These are phyloP conservation scores for Tetrahymena malaccensis DNA, from an alignment of 73 alveolate genomes.

Conservation along the genomic window DNA sequence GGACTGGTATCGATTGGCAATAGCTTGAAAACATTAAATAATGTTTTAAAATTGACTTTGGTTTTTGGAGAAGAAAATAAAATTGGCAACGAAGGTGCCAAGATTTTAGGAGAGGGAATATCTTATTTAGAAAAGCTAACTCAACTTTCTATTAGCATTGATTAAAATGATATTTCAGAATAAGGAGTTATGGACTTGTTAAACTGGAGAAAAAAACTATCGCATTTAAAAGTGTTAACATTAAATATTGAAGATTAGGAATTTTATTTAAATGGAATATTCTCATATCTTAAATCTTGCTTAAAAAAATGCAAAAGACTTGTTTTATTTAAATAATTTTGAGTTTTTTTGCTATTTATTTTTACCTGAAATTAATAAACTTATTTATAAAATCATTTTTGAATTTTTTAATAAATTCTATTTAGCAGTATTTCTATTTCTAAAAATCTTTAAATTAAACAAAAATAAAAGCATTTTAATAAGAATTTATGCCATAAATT, in stretches of 20 bases:
- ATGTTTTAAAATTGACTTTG: not conserved
- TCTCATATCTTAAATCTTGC: not conserved
- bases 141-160: not conserved
- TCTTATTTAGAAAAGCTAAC: not conserved
- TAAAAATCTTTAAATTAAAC: too few relatives aligned
- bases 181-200: not conserved
- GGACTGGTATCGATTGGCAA: not conserved
- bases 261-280: not conserved
- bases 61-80: not conserved
- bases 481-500: too few relatives aligned
- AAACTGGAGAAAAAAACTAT: not conserved
- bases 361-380: too few relatives aligned
- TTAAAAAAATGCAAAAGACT: not conserved
- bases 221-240: not conserved
- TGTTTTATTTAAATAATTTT: not conserved
- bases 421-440: too few relatives aligned
- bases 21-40: not conserved
- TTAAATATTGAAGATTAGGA: not conserved
- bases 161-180: not conserved
- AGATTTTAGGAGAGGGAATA: not conserved
- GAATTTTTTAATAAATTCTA: not conserved
- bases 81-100: not conserved
- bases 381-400: not conserved
- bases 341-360: not conserved
- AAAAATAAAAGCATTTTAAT: too few relatives aligned